Conservation (phyloP, 2,329 filamentous ascomycete species). For the Colletotrichum kahawae region DNA sequence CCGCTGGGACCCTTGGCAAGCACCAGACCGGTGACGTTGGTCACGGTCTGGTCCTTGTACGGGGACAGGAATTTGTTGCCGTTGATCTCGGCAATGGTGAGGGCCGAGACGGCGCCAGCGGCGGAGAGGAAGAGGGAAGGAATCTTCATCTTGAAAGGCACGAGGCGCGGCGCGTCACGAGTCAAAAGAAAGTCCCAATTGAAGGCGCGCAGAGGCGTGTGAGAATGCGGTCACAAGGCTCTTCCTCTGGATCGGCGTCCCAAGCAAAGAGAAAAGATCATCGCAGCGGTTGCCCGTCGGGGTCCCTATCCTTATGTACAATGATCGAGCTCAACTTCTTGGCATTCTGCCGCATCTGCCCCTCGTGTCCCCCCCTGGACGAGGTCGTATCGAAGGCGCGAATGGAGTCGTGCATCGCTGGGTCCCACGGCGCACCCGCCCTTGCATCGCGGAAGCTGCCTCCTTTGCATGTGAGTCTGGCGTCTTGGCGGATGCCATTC, state of each 20-base stretch:
- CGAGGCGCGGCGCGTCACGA: background rate
- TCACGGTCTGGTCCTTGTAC: conserved; percentile 59
- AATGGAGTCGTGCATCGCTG: background rate
- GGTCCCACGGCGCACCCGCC: conserved; percentile 9
- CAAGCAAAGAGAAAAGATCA: background rate
- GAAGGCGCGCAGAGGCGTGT: background rate
- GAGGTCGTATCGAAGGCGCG: background rate
- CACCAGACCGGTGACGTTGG: conserved; percentile 66
- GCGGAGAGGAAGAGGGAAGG: conserved; percentile 31
- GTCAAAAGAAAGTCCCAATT: background rate
- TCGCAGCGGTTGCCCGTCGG: background rate
- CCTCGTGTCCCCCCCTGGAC: background rate
- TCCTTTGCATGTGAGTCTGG: conserved; percentile 4
- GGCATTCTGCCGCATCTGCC: background rate
- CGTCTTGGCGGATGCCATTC: background rate
- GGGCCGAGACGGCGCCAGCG: conserved; percentile 36
- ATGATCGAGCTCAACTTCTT: background rate
- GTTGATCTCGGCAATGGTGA: conserved; percentile 68
- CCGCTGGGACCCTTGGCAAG: conserved; percentile 67
- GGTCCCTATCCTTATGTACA: background rate
- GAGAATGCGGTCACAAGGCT: conserved; percentile 2
- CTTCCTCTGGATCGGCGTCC: conserved; percentile 3
- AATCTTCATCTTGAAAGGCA: conserved; percentile 33
- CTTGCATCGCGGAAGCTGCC: conserved; percentile 12
- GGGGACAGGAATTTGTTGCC: conserved; percentile 69